Evolutionary conservation across 164 flowering plant species (phyloP), one percentile per base, ranked within the genome.

Genomic region (Umbellularia californica): DNA sequence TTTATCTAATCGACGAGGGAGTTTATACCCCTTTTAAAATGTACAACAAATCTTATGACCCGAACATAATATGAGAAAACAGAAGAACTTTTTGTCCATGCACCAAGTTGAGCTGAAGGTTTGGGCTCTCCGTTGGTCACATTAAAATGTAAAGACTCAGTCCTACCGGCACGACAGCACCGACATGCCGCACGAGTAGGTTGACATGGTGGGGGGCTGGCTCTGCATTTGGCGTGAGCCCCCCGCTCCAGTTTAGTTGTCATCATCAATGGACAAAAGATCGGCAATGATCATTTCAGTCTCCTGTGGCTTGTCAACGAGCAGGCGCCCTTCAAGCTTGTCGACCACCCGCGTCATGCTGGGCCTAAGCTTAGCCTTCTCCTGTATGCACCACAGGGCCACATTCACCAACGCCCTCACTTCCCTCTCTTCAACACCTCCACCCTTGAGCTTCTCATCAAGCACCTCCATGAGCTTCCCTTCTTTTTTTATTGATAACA

Each of bases 301-400:
- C 30, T 88, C 88, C 0, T 94, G 97, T 0, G 98, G 95, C 69
- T 81, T 84, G 1, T 91, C 88, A 30, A 95, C 84, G 0, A 72
- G 50, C 27, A 73, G 77, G 1, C 86, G 87, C 35, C 93, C 90
- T 78, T 92, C 94, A 20, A 95, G 88, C 97, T 91, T 90, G 11
- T 91, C 94, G 5, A 92, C 90, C 51, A 95, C 97, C 2, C 17
- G 76, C 0, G 80, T 74, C 97, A 95, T 92, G 58, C 77, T 87
- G 6, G 98, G 98, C 82, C 97, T 83, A 22, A 87, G 82, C 73
- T 74, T 82, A 1, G 91, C 78, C 73, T 77, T 79, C 85, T 94
- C 97, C 74, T 95, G 98, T 52, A 90, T 88, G 80, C 97, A 95
- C 97, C 97, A 92, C 41, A 94, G 75, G 3, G 92, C 97, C 51